Evolutionary conservation across 2,329 filamentous ascomycete species (phyloP).

Genomic region (Colletotrichum tabaci): DNA sequence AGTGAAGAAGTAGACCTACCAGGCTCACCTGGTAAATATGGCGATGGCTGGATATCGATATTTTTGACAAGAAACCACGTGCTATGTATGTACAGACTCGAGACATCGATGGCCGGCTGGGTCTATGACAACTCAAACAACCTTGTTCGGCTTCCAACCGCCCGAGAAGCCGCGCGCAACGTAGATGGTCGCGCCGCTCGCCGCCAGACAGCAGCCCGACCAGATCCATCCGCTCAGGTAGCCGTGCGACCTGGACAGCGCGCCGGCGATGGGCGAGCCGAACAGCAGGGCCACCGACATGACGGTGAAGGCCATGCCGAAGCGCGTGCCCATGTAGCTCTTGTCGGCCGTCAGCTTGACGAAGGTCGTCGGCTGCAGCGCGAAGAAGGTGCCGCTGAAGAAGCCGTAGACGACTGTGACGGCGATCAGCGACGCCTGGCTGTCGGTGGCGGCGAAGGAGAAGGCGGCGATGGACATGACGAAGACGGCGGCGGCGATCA

Average conservation of each 20-base stretch:
- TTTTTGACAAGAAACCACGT: too few species aligned
- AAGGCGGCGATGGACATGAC: constrained; percentile 44
- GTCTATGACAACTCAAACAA: not conserved
- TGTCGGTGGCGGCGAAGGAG: constrained; percentile 27
- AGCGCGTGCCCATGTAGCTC: constrained; percentile 54
- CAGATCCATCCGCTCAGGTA: constrained; percentile 41
- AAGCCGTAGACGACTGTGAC: constrained; percentile 43
- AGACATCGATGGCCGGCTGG: too few species aligned
- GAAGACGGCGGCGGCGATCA: constrained; percentile 33
- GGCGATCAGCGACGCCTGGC: constrained; percentile 36
- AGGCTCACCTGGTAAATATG: too few species aligned
- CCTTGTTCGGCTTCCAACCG: constrained; percentile 33
- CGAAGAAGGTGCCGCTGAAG: constrained; percentile 54
- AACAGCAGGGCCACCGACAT: constrained; percentile 50
- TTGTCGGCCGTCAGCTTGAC: constrained; percentile 51
- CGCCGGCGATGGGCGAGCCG: constrained; percentile 51
- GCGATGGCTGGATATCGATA: not conserved
- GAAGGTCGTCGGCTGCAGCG: constrained; percentile 55
- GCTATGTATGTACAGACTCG: too few species aligned
- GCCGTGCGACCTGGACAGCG: constrained; percentile 42
- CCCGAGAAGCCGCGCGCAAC: constrained; percentile 23
- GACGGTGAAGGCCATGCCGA: constrained; percentile 55
- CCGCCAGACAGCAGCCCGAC: constrained; percentile 35
- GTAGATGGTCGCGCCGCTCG: constrained; percentile 20
- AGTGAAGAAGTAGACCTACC: too few species aligned